Evolutionary conservation across 768 basidiomycete genomes (phyloP).

Genomic region (Mycena sanguinolenta): DNA sequence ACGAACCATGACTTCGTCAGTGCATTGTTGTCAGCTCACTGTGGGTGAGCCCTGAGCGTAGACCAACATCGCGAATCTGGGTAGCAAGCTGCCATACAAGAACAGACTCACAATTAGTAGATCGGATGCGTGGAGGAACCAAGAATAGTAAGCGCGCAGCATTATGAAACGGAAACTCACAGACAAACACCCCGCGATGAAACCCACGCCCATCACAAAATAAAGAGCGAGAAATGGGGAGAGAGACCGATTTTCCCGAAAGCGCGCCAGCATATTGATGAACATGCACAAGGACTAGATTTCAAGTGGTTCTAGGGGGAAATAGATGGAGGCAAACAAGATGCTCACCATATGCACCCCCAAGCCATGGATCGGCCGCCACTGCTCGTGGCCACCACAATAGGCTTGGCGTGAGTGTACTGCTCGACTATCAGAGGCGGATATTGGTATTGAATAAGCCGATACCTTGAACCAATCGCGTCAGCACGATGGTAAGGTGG

Average conservation of each 20-base stretch:
- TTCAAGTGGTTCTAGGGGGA: too few relatives aligned
- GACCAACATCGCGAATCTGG: too few relatives aligned
- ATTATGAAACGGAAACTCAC: too few relatives aligned
- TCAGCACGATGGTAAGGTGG: not conserved
- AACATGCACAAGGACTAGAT: slow-evolving; percentile 58
- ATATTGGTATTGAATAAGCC: slow-evolving; percentile 85
- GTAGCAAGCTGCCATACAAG: too few relatives aligned
- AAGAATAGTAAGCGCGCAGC: too few relatives aligned
- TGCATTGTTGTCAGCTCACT: slow-evolving; percentile 82
- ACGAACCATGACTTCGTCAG: slow-evolving; percentile 67
- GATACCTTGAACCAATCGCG: slow-evolving; percentile 53
- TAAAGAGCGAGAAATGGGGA: too few relatives aligned
- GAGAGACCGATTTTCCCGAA: slow-evolving; percentile 6
- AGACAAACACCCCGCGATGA: slow-evolving; percentile 71
- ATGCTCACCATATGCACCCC: slow-evolving; percentile 80
- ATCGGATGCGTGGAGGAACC: too few relatives aligned
- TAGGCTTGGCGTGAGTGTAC: slow-evolving; percentile 64
- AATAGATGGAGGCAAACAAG: too few relatives aligned
- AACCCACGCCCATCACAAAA: slow-evolving; percentile 85
- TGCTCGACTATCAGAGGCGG: slow-evolving; percentile 86
- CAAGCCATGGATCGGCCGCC: slow-evolving; percentile 81
- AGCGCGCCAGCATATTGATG: slow-evolving; percentile 78
- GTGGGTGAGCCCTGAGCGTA: slow-evolving; percentile 74
- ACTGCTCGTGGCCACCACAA: slow-evolving; percentile 59
- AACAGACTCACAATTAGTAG: slow-evolving; percentile 63